Evolutionary conservation across 2,329 filamentous ascomycete genomes (phyloP), one percentile per base, ranked within the genome.

Genomic region (Diaporthe sp.): DNA sequence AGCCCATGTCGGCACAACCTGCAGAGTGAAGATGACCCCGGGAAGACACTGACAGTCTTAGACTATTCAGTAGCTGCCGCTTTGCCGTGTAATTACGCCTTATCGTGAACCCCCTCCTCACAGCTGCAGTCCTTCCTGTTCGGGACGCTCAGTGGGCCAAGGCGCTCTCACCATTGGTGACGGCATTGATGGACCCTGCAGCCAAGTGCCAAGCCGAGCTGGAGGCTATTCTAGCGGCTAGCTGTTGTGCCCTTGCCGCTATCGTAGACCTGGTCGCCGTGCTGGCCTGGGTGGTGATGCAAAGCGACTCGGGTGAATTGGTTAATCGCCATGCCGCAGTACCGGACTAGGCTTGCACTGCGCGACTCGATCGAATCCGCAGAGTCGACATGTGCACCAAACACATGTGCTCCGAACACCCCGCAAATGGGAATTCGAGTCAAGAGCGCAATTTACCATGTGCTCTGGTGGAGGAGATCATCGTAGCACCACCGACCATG

Each of bases 151-250:
- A 40, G 69, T 72, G 69, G 52, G 47, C 28, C n/a, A 61, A 54
- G 50, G 57, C 50, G 73, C 69, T 30, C 28, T 28, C 68, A 67
- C 60, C 42, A 74, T 74, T 74, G 73, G 73, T 57, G 58, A 38
- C 42, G 28, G 33, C 22, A 57, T 22, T 38, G n/a, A 42, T 64
- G 60, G 47, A 72, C 40, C 70, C 38, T 40, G 57, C 55, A 52
- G 58, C 66, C 72, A 55, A 47, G 47, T 54, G 52, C 60, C 47
- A 35, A 61, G 58, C 42, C 60, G 42, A 45, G 38, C 66, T 69
- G 54, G 60, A 30, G 38, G 54, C 45, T 45, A 33, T 30, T 33
- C 42, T 71, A 54, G 64, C 40, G 64, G 64, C 64, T 38, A 54
- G n/a, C 47, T 15, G 47, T 33, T 68, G 45, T 54, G 64, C 47